Conservation (phyloP, 805 yeast species). For the Candida glaebosa region DNA sequence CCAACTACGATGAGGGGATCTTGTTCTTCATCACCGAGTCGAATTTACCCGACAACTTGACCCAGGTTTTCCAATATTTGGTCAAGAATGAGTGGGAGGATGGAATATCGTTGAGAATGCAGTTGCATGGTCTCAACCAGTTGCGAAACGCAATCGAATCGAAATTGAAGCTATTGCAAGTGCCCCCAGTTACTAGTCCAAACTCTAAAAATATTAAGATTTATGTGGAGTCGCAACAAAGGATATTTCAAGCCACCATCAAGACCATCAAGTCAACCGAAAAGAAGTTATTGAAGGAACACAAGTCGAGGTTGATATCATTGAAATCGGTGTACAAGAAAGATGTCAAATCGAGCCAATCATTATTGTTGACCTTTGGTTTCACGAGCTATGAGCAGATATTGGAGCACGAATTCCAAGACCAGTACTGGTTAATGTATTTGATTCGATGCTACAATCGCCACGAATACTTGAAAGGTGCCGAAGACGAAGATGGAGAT, state of each 20-base stretch:
- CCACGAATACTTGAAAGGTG: conserved; percentile 23
- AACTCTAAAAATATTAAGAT: conserved; percentile 27
- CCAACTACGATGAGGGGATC: conserved; percentile 27
- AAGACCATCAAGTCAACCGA: conserved; percentile 47
- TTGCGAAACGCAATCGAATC: conserved; percentile 48
- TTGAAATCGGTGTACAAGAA: conserved; percentile 56
- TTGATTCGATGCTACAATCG: conserved; percentile 56
- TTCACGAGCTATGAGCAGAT: conserved; percentile 52
- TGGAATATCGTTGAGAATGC: conserved; percentile 47
- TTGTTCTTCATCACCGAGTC: conserved; percentile 37
- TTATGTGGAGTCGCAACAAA: conserved; percentile 49
- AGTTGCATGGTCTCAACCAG: conserved; percentile 58
- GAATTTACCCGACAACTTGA: conserved; percentile 41
- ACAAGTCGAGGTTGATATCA: conserved; percentile 46
- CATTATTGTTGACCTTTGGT: conserved; percentile 57
- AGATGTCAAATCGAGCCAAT: conserved; percentile 51
- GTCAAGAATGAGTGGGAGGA: conserved; percentile 49
- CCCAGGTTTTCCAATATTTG: conserved; percentile 53
- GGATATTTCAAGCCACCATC: conserved; percentile 40
- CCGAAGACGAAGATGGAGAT: conserved; percentile 23
- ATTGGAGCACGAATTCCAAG: conserved; percentile 44
- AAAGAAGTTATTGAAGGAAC: conserved; percentile 36
- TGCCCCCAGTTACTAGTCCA: conserved; percentile 10
- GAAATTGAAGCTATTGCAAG: conserved; percentile 27
- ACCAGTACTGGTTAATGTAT: conserved; percentile 61